Conservation (phyloP, 495 filamentous ascomycete genomes). For the Schizothecium vesticola region DNA sequence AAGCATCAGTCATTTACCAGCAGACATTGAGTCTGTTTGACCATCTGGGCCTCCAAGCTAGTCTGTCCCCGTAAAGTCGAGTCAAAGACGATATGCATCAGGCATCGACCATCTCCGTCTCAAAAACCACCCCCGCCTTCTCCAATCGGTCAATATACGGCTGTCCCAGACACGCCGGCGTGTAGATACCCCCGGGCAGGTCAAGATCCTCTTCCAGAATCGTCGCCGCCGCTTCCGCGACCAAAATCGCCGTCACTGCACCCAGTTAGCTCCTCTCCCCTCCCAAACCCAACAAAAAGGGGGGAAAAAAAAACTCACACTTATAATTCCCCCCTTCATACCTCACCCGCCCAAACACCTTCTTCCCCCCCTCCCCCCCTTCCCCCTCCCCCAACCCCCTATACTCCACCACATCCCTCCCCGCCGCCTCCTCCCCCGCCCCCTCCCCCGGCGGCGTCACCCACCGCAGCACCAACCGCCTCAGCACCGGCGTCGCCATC, state of each 20-base stretch:
- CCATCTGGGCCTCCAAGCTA: not conserved
- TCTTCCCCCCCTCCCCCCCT: slow-evolving; percentile 33
- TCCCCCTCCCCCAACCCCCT: slow-evolving; percentile 53
- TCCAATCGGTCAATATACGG: slow-evolving; percentile 65
- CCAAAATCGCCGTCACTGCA: slow-evolving; percentile 59
- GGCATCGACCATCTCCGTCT: slow-evolving; percentile 38
- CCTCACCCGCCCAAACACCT: slow-evolving; percentile 54
- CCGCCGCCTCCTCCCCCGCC: slow-evolving; percentile 50
- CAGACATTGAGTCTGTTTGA: not conserved
- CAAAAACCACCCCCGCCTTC: slow-evolving; percentile 57
- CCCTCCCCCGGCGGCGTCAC: slow-evolving; percentile 66
- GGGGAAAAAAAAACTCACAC: slow-evolving; percentile 33
- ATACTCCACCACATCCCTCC: slow-evolving; percentile 57
- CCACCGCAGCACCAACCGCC: slow-evolving; percentile 30
- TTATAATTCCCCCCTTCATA: slow-evolving; percentile 62
- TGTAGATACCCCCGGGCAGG: slow-evolving; percentile 60
- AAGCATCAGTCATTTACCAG: not conserved
- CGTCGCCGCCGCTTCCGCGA: slow-evolving; percentile 66
- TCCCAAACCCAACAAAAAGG: not conserved
- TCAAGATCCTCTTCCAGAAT: slow-evolving; percentile 60
- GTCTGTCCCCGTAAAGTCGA: not conserved
- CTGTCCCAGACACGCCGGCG: slow-evolving; percentile 78
- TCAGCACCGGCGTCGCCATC: slow-evolving; percentile 41
- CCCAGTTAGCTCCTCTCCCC: slow-evolving; percentile 15
- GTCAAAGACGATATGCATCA: not conserved